Conservation (phyloP, 805 yeast genomes). For the Starmerella bombicola region DNA sequence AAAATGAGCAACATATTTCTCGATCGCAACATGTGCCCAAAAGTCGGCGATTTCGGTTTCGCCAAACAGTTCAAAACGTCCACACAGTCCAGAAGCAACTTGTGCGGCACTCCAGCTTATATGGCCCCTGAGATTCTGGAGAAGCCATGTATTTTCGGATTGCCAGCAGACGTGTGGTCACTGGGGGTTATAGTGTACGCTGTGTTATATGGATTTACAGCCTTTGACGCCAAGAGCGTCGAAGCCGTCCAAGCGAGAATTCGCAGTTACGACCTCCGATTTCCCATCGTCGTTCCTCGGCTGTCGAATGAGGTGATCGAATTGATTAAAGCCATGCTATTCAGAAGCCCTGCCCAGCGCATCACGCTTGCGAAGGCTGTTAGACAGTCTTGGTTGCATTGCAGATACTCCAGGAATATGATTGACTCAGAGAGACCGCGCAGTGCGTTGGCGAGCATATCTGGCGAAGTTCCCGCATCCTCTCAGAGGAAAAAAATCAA, state of each 20-base stretch:
- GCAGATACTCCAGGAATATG: no score
- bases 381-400: no score
- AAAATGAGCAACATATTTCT: conserved; percentile 89
- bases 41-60: conserved; percentile 91
- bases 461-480: no score
- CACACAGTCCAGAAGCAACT: conserved; percentile 67
- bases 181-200: conserved; percentile 93
- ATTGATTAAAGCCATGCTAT: conserved; percentile 49
- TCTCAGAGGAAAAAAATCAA: no score
- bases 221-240: conserved; percentile 89
- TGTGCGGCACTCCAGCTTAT: conserved; percentile 96
- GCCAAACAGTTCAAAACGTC: conserved; percentile 72
- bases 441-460: no score
- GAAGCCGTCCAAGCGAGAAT: conserved; percentile 80
- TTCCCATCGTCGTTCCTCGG: conserved; percentile 46
- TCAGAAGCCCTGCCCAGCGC: conserved; percentile 70
- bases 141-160: conserved; percentile 54
- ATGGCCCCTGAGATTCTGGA: conserved; percentile 95
- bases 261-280: conserved; percentile 60
- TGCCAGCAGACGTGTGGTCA: conserved; percentile 97
- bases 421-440: no score
- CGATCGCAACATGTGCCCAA: conserved; percentile 82
- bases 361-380: no score
- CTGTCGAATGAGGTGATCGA: conserved; percentile 58
- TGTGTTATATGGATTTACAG: conserved; percentile 80